These are phyloP conservation scores for Cryptosporidium sp. DNA, from an alignment of 169 alveolate genomes.

Conservation along the genomic window DNA sequence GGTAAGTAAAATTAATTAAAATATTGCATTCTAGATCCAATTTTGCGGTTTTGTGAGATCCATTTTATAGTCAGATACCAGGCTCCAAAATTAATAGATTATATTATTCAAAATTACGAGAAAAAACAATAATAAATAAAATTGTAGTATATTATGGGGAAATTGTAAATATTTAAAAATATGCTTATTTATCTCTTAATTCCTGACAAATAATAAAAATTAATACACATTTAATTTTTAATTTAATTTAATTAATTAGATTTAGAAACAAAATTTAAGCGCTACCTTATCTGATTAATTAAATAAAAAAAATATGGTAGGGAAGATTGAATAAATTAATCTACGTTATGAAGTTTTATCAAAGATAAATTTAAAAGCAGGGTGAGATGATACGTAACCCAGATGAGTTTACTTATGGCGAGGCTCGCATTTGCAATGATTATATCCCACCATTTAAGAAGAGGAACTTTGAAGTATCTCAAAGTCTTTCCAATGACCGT, in stretches of 20 bases:
- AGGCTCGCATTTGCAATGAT: not conserved
- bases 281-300: not conserved
- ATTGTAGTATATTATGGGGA: too few species aligned
- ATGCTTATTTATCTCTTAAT: too few species aligned
- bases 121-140: not conserved
- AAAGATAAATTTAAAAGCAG: not conserved
- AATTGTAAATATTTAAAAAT: too few species aligned
- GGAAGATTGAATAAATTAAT: not conserved
- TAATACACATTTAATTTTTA: not conserved
- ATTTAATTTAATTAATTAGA: not conserved
- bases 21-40: slow-evolving; percentile 8
- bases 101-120: not conserved
- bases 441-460: slow-evolving; percentile 64
- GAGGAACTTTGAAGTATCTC: not conserved
- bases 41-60: slow-evolving; percentile 35
- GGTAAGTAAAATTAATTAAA: not conserved
- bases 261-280: not conserved
- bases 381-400: slow-evolving; percentile 1
- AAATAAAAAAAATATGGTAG: not conserved
- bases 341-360: not conserved
- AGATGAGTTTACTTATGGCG: not conserved
- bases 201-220: too few species aligned
- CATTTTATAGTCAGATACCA: slow-evolving; percentile 14
- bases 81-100: slow-evolving; percentile 31
- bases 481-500: not conserved